These are phyloP conservation scores for Aspergillus fumigatiaffinis DNA, from an alignment of 2,329 filamentous ascomycete species.

Conservation along the genomic window DNA sequence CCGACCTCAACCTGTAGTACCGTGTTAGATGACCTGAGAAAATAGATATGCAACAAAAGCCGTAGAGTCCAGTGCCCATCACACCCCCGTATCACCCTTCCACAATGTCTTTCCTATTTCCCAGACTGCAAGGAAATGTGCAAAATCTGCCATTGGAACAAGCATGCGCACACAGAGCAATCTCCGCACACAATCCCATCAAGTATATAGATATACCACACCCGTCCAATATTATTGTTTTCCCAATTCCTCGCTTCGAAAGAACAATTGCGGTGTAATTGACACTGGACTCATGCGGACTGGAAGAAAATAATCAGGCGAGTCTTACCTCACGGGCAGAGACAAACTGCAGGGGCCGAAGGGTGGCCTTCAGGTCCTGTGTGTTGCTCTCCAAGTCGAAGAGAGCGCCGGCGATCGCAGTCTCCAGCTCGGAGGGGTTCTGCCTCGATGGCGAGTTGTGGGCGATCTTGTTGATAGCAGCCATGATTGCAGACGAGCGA, in stretches of 20 bases:
- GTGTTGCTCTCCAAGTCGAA: slow-evolving; percentile 99
- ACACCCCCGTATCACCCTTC: neutral
- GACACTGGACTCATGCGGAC: neutral
- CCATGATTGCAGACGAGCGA: slow-evolving; percentile 54
- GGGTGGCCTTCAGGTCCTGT: slow-evolving; percentile 90
- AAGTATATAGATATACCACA: neutral
- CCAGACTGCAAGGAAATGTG: neutral
- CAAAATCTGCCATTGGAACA: neutral
- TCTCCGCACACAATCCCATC: neutral
- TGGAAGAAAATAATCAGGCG: slow-evolving; percentile 4
- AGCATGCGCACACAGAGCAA: neutral
- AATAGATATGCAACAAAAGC: neutral
- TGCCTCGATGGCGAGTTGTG: slow-evolving; percentile 93
- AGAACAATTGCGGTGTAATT: neutral
- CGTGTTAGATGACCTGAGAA: slow-evolving; percentile 21
- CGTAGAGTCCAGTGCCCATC: neutral
- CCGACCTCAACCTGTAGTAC: slow-evolving; percentile 92
- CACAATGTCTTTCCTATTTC: neutral
- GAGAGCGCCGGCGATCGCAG: slow-evolving; percentile 91
- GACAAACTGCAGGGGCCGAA: slow-evolving; percentile 97
- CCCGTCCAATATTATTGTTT: neutral
- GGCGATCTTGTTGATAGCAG: slow-evolving; percentile 96
- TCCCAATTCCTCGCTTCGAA: neutral
- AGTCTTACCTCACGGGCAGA: slow-evolving; percentile 95
- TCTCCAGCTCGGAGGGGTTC: slow-evolving; percentile 97